Base-by-base conservation (phyloP, 2,329 filamentous ascomycete genomes). In the Fragosphaeria purpurea region DNA sequence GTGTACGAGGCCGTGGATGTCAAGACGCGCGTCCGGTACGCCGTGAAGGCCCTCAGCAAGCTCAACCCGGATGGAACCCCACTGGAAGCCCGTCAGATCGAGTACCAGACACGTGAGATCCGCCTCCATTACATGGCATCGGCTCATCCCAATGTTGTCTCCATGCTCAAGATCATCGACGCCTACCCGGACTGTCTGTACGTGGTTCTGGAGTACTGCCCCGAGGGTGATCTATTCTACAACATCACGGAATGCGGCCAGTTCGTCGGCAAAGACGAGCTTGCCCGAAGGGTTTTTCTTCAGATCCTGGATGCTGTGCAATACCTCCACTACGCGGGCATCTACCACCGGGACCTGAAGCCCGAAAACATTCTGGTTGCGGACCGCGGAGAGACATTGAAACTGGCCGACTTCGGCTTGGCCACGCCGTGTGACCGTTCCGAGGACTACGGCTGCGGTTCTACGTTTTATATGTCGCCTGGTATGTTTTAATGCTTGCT, bases 391-490 rank as follows among this genome's bases (percentile, higher is more conserved):
- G 81, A 85, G 70, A 93, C 88, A 38, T 88, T 95, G 63, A 95
- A 97, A 73, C 79, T 98, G 58, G 93, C 91, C 58, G 93, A 98
- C 70, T 98, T 98, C 76, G 93, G 93, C 65, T 80, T 98, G 50
- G 93, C 93, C 53, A 97, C 89, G 31, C 83, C 82, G 52, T 87
- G 91, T 58, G 77, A 82, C 58, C 76, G 84, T 59, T 95, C 91
- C 57, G 86, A 89, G 60, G 93, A 98, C 67, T 96, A 95, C 69
- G 93, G 93, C 62, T 98, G 93, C 67, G 93, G 93, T 56, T 97
- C 93, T 35, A 97, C 91, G 11, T 97, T 97, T 63, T 98, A 98
- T 73, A 98, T 97, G 93, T 95, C 89, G 64, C 93, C 93, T 80
- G 91, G 91, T 96, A 13, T n/a, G 45, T 46, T 11, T 32, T 32